Evolutionary conservation across 257 asterid species (phyloP).

Genomic region (Jaltomata sinuosa): DNA sequence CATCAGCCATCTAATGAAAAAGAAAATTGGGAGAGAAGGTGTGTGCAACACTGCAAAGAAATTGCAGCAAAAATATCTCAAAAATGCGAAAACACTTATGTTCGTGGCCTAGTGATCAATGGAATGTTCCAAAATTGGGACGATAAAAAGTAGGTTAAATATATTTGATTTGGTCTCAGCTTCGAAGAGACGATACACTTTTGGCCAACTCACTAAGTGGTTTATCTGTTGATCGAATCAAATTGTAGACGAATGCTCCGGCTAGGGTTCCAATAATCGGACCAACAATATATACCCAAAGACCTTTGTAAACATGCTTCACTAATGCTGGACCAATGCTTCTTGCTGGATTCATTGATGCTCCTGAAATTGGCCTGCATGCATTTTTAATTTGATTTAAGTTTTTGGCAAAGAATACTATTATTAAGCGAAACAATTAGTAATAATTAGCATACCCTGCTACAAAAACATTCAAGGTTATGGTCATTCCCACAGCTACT

Average conservation of each 20-base stretch:
- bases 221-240: slow-evolving; percentile 40
- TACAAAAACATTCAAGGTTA: slow-evolving; percentile 54
- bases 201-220: slow-evolving; percentile 32
- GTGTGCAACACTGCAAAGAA: not conserved
- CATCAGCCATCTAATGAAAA: not conserved
- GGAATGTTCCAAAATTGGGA: not conserved
- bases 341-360: slow-evolving; percentile 92
- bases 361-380: slow-evolving; percentile 80
- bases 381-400: not conserved
- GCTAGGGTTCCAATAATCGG: slow-evolving; percentile 46
- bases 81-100: not conserved
- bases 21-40: not conserved
- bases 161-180: not conserved
- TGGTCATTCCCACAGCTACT: slow-evolving; percentile 65
- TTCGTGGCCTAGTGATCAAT: not conserved
- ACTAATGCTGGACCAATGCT: slow-evolving; percentile 81
- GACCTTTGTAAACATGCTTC: slow-evolving; percentile 28
- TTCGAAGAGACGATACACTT: slow-evolving; percentile 4
- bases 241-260: slow-evolving; percentile 50
- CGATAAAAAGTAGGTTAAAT: too few species aligned
- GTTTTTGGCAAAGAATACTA: not conserved
- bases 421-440: not conserved
- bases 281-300: slow-evolving; percentile 61
- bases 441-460: slow-evolving; percentile 40
- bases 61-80: not conserved